Base-by-base conservation (phyloP, 768 basidiomycete species). In the Sarcomyxa edulis region DNA sequence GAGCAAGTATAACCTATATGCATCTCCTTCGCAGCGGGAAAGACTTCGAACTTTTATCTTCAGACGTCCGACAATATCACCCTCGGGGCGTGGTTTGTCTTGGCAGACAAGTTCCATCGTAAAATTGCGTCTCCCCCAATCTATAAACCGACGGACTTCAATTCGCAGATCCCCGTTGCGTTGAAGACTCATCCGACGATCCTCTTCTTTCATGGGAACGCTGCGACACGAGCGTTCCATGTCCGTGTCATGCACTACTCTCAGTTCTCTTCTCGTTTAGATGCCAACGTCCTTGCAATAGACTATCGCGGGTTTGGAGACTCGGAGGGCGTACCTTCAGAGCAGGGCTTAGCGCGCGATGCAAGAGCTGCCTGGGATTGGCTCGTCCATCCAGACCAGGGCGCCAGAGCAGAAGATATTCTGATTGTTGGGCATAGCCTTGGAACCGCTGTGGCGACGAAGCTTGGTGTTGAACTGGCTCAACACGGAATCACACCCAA, bases 261-360 rank as follows among this genome's bases (percentile, higher is more conserved):
- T 12, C 68, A 74, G 0, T 81, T 83, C 51, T 71, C 85, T 0
- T 72, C 80, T 3, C 73, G 82, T 1, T 62, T 89, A 6, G 64
- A 66, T 12, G 74, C 74, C 14, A 94, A 94, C 55, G 81, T 96
- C 10, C 64, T 97, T 18, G 80, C 78, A 1, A 78, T 90, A 24
- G 95, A 98, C 60, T 98, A 97, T 56, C 78, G 94, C 34, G 94
- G 94, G 2, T 98, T 85, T 50, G 95, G 68, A 2, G 93, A 97
- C 52, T 94, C 90, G 39, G 72, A 75, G 1, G 90, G 91, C 1
- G 58, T 59, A 0, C 95, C 95, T 0, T 81, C 74, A 18, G 84
- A 94, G 56, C 58, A 55, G 8, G 95, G 94, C 0, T 64, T 97
- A 0, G 56, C 75, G 1, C 60, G 54, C 2, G 88, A 98, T 52